Evolutionary conservation across 129 eudicot species (phyloP), one percentile per base, ranked within the genome.

Genomic region (Centella asiatica): DNA sequence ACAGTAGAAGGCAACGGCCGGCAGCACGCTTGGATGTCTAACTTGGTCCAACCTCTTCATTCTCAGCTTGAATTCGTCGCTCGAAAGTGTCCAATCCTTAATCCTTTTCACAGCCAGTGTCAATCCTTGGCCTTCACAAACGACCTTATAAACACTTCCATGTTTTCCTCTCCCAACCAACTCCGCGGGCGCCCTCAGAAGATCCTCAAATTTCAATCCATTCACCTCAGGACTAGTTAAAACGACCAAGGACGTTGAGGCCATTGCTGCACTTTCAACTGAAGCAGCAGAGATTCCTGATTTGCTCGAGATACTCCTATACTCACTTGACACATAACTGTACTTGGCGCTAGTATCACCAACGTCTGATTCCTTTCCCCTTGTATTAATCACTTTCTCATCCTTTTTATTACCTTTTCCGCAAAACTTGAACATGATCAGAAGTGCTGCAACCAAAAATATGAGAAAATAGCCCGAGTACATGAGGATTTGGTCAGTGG

Each of bases 111-210:
- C 95, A 0, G 80, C 93, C 44, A 87, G 62, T 5, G 57, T 66
- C 80, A 66, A 51, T 14, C 83, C 83, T 19, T 76, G 88, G 59
- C 73, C 78, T 27, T 81, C 82, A 31, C 70, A 71, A 3, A 32
- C 73, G 42, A 84, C 95, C 75, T 87, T 87, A 74, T 81, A 87
- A 4, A 87, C 88, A 52, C 88, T 87, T 23, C 95, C 93, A 22
- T 78, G 83, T 25, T 73, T 87, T 58, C 95, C 95, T 77, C 84
- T 79, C 32, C 95, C 95, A 36, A 87, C 46, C 69, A 87, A 73
- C 82, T 87, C 95, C 0, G 95, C 95, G 0, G 95, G 95, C 3
- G 93, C 88, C 76, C 74, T 68, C 34, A 87, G 70, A 46, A 87
- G 56, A 2, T 87, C 83, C 51, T 87, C 95, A 7, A 87, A 84